Percentiles rank a stretch among this genome's conserved stretches.
Conservation (phyloP, 768 basidiomycete genomes). For the Mrakia hoshinonis region DNA sequence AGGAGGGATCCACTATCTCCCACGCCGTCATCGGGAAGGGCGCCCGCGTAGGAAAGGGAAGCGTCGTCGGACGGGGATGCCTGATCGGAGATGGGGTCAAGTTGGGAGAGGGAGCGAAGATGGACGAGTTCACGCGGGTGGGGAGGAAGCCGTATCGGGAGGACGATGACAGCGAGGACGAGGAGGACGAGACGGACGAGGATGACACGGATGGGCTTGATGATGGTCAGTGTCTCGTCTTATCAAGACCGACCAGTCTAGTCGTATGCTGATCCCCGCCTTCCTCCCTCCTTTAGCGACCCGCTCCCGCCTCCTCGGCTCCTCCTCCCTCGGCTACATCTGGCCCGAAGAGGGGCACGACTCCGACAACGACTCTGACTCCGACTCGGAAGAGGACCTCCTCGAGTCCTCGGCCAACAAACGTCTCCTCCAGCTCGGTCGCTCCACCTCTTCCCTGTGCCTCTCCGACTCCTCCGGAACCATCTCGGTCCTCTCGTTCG, state of each 20-base stretch:
- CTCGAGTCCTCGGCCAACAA: conserved; percentile 41
- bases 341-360: conserved; percentile 54
- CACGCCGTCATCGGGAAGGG: conserved; percentile 71
- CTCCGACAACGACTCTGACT: conserved; percentile 43
- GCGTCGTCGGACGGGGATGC: conserved; percentile 62
- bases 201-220: conserved; percentile 44
- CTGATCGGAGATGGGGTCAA: conserved; percentile 73
- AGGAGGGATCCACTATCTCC: conserved; percentile 49
- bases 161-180: conserved; percentile 40
- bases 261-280: not conserved
- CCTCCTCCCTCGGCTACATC: conserved; percentile 63
- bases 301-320: conserved; percentile 51
- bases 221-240: conserved; percentile 7
- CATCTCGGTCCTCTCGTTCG: conserved; percentile 37
- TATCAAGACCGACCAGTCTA: not conserved
- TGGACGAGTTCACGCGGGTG: conserved; percentile 65
- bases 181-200: conserved; percentile 36
- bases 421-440: conserved; percentile 38
- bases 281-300: conserved; percentile 49
- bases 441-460: conserved; percentile 34
- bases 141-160: conserved; percentile 43
- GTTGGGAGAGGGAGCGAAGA: conserved; percentile 60
- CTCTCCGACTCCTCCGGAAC: conserved; percentile 30
- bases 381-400: conserved; percentile 35
- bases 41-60: conserved; percentile 61